phyloP scores from a whole-genome alignment of 2,329 filamentous ascomycete genomes.

The Colletotrichum sansevieriae region DNA sequence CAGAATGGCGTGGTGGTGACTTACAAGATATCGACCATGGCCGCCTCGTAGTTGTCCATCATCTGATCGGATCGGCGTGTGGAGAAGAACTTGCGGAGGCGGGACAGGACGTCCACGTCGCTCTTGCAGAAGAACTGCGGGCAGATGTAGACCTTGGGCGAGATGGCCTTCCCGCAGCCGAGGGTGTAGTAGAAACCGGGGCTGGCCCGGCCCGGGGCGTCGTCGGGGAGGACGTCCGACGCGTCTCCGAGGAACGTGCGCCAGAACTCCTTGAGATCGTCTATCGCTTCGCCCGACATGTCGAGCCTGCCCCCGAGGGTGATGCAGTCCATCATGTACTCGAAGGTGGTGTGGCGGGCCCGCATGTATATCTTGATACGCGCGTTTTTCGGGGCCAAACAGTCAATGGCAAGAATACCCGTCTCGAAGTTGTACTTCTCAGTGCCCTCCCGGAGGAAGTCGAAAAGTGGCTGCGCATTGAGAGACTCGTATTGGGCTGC shows the following conservation, averaged over 20 bases:
- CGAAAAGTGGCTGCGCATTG: conserved; percentile 20
- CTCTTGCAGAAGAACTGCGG: conserved; percentile 33
- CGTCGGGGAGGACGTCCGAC: conserved; percentile 21
- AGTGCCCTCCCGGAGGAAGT: conserved; percentile 32
- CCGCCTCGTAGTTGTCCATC: conserved; percentile 40
- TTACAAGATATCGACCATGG: conserved; percentile 35
- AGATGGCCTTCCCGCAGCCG: conserved; percentile 30
- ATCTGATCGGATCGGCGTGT: conserved; percentile 32
- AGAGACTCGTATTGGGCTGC: conserved; percentile 22
- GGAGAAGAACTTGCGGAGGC: conserved; percentile 37
- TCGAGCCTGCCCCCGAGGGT: conserved; percentile 33
- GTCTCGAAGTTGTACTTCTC: conserved; percentile 36
- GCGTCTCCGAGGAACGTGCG: conserved; percentile 22
- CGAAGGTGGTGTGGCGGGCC: conserved; percentile 31
- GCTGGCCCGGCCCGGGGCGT: conserved; percentile 31
- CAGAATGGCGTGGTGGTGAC: not conserved
- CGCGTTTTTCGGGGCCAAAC: conserved; percentile 23
- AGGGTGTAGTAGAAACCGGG: conserved; percentile 40
- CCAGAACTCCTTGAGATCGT: conserved; percentile 38
- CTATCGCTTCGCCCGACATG: conserved; percentile 36
- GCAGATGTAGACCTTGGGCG: conserved; percentile 37
- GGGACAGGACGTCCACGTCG: conserved; percentile 29
- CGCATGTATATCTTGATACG: conserved; percentile 38
- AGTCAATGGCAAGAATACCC: conserved; percentile 37
- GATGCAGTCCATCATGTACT: conserved; percentile 40